Base-by-base conservation (phyloP, 2,329 filamentous ascomycete species). In the Chaetomium sp. region DNA sequence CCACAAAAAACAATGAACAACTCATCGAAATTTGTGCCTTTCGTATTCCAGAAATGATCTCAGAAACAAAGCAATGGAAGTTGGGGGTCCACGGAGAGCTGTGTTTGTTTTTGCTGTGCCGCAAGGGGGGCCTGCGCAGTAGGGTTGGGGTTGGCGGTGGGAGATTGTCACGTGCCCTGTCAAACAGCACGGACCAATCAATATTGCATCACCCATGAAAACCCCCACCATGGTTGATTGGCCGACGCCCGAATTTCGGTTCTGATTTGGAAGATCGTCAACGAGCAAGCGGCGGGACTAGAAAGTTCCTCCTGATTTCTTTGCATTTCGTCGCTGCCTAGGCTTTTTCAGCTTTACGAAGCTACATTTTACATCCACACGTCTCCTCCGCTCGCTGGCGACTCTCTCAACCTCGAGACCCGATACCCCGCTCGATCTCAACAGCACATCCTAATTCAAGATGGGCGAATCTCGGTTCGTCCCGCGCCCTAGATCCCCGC, bases 401-500 rank as follows among this genome's bases (percentile, higher is more conserved):
- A 49, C 43, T 42, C 43, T 42, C 11, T 45, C 6, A 9, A 35
- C 41, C 19, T 35, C 19, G 45, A 51, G 55, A 48, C 55, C 37
- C 53, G 56, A 55, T 42, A 37, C 33, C 43, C 43, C 8, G 36
- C 53, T 47, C 35, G 11, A n/a, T 33, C 35, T 47, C 33, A 34
- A 34, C 55, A 53, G 33, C 53, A 54, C 44, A 59, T 34, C 35
- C 57, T 62, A 46, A 53, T 60, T 64, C 69, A 76, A 71, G 59
- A 76, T 76, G 74, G 74, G 74, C 68, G 74, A 76, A 70, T 76
- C 74, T 64, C 72, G 74, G 74, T 76, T 63, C 58, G 73, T 70
- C 46, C 48, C 53, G 54, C 33, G 43, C 52, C 55, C 19, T 27
- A 27, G 45, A 54, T 53, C 35, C 53, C 44, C 46, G 49, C 54